A percentile compares a stretch with the other conserved stretches of the same genome.
Evolutionary conservation across 305 asterid species (phyloP).

Genomic region (Stenogyne calaminthoides): DNA sequence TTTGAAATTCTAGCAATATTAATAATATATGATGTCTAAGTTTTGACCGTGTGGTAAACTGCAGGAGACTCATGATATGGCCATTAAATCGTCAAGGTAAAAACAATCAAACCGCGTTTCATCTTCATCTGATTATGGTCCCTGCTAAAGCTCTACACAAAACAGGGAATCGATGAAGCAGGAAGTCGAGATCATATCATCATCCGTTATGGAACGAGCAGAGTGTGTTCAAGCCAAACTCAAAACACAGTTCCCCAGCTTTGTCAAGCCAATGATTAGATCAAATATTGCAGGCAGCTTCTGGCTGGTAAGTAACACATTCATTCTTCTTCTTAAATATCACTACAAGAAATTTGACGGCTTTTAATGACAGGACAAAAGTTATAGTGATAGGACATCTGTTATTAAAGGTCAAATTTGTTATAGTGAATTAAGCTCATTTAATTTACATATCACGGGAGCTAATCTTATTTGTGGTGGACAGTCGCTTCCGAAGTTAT

Average conservation of each 20-base stretch:
- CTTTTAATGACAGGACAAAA: too few relatives aligned
- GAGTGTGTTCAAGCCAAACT: conserved; percentile 37
- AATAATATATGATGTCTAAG: background rate
- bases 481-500: conserved; percentile 49
- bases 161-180: background rate
- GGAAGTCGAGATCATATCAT: conserved; percentile 8
- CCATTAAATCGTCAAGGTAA: conserved; percentile 10
- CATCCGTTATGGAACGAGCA: conserved; percentile 34
- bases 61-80: conserved; percentile 25
- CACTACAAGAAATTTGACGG: too few relatives aligned
- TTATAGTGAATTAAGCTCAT: too few relatives aligned
- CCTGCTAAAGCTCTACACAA: conserved; percentile 24
- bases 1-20: too few relatives aligned
- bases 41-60: background rate
- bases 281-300: conserved; percentile 44
- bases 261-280: conserved; percentile 39
- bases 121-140: too few relatives aligned
- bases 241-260: conserved; percentile 36
- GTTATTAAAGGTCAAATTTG: too few relatives aligned
- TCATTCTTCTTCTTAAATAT: too few relatives aligned
- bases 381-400: too few relatives aligned
- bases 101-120: too few relatives aligned
- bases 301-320: conserved; percentile 41
- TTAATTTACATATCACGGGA: too few relatives aligned
- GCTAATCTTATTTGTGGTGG: too few relatives aligned